phyloP scores from a whole-genome alignment of 768 basidiomycete genomes.

The Hortiboletus flavorubellus region DNA sequence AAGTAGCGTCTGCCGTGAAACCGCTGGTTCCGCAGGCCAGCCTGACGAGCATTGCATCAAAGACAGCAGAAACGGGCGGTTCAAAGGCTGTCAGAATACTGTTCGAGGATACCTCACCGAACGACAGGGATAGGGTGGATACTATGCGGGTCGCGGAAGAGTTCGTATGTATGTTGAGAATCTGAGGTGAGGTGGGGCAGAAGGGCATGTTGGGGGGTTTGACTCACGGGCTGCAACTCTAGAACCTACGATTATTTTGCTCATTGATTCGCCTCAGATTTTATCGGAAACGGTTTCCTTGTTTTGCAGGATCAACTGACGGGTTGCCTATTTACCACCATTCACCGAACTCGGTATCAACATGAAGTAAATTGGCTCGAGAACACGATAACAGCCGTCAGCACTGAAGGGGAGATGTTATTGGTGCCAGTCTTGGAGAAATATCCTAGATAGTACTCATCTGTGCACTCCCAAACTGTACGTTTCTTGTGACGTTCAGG shows the following conservation, averaged over 20 bases:
- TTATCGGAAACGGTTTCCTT: background rate
- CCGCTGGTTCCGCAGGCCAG: constrained; percentile 59
- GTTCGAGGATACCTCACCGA: constrained; percentile 12
- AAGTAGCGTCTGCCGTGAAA: constrained; percentile 61
- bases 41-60: constrained; percentile 47
- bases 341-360: background rate
- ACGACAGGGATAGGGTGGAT: too few relatives aligned
- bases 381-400: too few relatives aligned
- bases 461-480: too few relatives aligned
- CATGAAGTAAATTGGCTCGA: too few relatives aligned
- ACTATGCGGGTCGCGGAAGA: background rate
- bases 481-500: too few relatives aligned
- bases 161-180: background rate
- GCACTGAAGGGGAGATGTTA: too few relatives aligned
- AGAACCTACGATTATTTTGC: background rate
- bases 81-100: constrained; percentile 41
- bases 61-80: constrained; percentile 42
- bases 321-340: too few relatives aligned
- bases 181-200: background rate
- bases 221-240: background rate
- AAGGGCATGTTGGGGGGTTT: background rate
- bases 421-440: too few relatives aligned
- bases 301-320: background rate
- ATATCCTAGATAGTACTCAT: too few relatives aligned
- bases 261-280: background rate